A percentile compares a stretch with the other conserved stretches of the same genome.
phyloP scores from a whole-genome alignment of 768 basidiomycete genomes.

The Mycena olivaceomarginata region DNA sequence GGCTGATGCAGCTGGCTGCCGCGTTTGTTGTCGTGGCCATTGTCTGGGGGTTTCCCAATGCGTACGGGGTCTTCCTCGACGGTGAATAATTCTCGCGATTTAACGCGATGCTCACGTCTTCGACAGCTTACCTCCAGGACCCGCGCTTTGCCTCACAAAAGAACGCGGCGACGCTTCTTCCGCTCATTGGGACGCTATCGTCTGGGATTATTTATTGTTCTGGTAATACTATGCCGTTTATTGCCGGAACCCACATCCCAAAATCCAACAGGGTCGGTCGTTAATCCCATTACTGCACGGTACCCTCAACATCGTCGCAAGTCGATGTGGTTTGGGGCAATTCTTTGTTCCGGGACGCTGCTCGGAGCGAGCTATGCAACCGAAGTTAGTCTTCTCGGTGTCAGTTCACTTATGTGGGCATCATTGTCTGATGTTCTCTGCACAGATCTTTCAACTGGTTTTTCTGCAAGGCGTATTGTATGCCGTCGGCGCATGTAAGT shows the following conservation, averaged over 20 bases:
- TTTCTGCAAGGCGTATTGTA: conserved; percentile 51
- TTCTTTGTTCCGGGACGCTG: conserved; percentile 47
- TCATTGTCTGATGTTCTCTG: background rate
- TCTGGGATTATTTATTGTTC: conserved; percentile 56
- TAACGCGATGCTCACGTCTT: background rate
- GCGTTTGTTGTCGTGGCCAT: conserved; percentile 52
- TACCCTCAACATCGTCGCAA: too few relatives aligned
- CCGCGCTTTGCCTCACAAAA: conserved; percentile 45
- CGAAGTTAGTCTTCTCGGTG: conserved; percentile 20
- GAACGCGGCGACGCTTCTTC: conserved; percentile 49
- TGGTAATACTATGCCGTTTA: conserved; percentile 35
- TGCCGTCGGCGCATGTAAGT: conserved; percentile 50
- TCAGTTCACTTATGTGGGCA: background rate
- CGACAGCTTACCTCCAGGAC: conserved; percentile 50
- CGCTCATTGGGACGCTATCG: conserved; percentile 52
- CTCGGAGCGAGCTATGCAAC: conserved; percentile 51
- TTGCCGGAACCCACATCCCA: background rate
- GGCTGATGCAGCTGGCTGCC: conserved; percentile 45
- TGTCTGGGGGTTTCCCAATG: conserved; percentile 54
- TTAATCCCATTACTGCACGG: conserved; percentile 42
- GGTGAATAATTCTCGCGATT: conserved; percentile 23
- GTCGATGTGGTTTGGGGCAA: conserved; percentile 14
- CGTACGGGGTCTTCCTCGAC: conserved; percentile 54
- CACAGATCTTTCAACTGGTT: conserved; percentile 44
- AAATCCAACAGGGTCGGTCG: conserved; percentile 15